Conservation (phyloP, 352 stramenopile species). For the Detonula confervacea region DNA sequence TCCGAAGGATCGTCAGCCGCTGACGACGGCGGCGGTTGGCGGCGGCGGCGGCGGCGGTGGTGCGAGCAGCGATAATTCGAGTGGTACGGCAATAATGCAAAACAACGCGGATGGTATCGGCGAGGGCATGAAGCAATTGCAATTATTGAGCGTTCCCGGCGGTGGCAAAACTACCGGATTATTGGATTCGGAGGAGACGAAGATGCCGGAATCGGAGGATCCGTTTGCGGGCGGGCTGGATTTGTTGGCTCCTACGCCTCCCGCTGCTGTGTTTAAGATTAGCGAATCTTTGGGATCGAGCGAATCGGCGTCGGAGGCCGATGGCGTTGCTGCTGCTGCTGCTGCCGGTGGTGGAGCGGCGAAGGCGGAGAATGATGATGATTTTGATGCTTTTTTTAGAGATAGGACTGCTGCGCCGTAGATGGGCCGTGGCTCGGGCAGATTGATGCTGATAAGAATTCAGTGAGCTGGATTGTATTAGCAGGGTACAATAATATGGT, state of each 20-base stretch:
- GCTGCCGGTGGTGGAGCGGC: too few species aligned
- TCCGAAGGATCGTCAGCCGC: conserved; percentile 58
- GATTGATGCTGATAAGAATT: too few species aligned
- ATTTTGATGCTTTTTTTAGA: conserved; percentile 82
- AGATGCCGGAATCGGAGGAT: conserved; percentile 12
- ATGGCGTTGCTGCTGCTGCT: too few species aligned
- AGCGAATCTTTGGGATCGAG: conserved; percentile 18
- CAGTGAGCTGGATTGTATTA: too few species aligned
- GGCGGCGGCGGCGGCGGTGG: conserved; percentile 6
- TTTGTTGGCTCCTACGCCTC: conserved; percentile 39
- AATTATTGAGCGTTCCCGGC: conserved; percentile 17
- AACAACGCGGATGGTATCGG: background rate
- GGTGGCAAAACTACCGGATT: conserved; percentile 49
- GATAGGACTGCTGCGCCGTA: conserved; percentile 55
- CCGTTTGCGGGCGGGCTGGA: conserved; percentile 36
- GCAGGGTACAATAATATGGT: too few species aligned
- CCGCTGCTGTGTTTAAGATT: conserved; percentile 27
- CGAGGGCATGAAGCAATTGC: background rate
- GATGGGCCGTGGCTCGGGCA: too few species aligned
- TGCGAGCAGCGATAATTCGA: too few species aligned
- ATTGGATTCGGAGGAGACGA: conserved; percentile 31
- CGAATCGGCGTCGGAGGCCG: too few species aligned
- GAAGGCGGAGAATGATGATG: conserved; percentile 37
- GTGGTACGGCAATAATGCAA: too few species aligned
- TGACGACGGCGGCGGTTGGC: conserved; percentile 40